Percentiles rank a stretch among this genome's conserved stretches.
These are phyloP conservation scores for Sordariomycetes sp. DNA, from an alignment of 2,329 filamentous ascomycete species.

Conservation along the genomic window DNA sequence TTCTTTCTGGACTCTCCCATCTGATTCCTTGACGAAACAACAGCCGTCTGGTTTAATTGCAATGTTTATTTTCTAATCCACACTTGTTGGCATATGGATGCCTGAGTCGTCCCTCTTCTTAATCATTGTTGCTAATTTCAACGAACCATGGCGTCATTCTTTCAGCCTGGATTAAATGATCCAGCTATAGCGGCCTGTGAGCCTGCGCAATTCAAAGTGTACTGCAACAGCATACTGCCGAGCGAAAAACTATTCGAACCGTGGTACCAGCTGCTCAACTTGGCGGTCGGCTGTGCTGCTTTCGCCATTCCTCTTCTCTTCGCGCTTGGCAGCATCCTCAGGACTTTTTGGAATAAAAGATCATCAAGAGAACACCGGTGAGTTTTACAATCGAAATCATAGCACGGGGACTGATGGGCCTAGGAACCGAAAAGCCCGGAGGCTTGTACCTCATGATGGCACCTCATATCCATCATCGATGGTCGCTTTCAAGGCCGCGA, in stretches of 20 bases:
- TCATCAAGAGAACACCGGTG: no score
- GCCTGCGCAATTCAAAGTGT: conserved; percentile 14
- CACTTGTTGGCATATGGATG: no score
- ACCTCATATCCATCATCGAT: background rate
- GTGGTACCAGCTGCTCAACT: conserved; percentile 16
- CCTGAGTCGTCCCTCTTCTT: no score
- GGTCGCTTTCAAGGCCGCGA: conserved; percentile 3
- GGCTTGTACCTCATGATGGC: background rate
- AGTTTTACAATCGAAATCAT: background rate
- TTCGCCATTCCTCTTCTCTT: conserved; percentile 11
- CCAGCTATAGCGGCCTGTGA: conserved; percentile 14
- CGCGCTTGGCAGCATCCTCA: no score
- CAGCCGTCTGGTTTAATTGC: no score
- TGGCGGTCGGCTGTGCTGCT: conserved; percentile 14
- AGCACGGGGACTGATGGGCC: no score
- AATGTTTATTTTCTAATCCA: no score
- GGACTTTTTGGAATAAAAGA: no score
- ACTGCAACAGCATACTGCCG: conserved; percentile 18
- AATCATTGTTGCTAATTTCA: background rate
- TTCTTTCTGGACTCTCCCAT: no score
- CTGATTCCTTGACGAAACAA: no score
- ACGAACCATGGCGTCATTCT: conserved; percentile 22
- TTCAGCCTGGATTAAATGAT: conserved; percentile 19
- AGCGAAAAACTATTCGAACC: conserved; percentile 10
- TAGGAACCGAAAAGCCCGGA: background rate